Base-by-base conservation (phyloP, 768 basidiomycete genomes). In the Boletus vermiculosoides region DNA sequence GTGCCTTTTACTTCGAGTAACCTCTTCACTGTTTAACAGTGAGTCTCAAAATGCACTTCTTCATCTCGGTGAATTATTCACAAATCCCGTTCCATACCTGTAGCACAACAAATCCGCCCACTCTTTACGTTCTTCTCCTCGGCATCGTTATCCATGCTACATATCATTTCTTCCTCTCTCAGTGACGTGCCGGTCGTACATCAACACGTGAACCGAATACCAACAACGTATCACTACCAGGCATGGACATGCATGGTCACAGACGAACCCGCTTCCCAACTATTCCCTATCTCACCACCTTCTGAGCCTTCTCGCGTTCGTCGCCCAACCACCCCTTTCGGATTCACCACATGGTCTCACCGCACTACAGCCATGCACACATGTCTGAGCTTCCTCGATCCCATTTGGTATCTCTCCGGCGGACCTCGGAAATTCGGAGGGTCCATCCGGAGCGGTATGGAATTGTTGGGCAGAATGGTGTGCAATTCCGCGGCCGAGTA, bases 231-330 rank as follows among this genome's bases (percentile, higher is more conserved):
- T 74, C 68, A 71, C 60, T 71, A 73, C 58, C 68, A 65, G 62
- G 62, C 57, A 60, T 75, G 69, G 65, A 71, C 52, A 33, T 31
- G 37, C 55, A 61, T 51, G 58, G 13, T 48, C 10, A 5, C 54
- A 23, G 54, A 60, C 62, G 51, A 60, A 25, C 76, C 76, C 1
- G 71, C n/a, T 59, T 20, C 82, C 87, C 1, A 71, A 86, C 10
- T 88, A 82, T 66, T 75, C 84, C 4, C 73, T 87, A 18, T 84
- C 83, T 12, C 70, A 77, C 40, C 83, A 85, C 11, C 79, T 91
- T 28, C 75, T 90, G 16, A 86, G 86, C 11, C 79, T 91, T 28
- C 75, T 90, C 18, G 86, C 83, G 5, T 88, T 80, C 60, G 78
- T 80, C n/a, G n/a, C n/a, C 8, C 73, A 68, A 12, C 63, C 73